A percentile compares a stretch with the other conserved stretches of the same genome.
Conservation (phyloP, 345 rosid species). For the Microthlaspi erraticum region DNA sequence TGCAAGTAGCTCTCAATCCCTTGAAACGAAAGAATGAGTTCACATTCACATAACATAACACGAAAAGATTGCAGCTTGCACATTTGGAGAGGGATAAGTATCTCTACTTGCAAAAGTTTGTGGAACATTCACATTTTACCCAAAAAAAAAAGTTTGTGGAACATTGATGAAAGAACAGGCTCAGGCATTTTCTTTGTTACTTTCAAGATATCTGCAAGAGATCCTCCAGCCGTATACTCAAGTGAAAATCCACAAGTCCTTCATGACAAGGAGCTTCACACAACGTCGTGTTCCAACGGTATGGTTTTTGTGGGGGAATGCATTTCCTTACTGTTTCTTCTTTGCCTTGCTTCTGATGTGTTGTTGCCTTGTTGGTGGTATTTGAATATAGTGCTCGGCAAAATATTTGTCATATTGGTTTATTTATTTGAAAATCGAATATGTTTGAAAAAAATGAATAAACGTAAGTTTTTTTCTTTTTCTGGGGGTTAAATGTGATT, state of each 20-base stretch:
- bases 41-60: background rate
- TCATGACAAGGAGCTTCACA: conserved; percentile 93
- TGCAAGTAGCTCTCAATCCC: conserved; percentile 95
- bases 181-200: conserved; percentile 71
- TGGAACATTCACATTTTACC: too few species aligned
- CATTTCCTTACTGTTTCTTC: conserved; percentile 27
- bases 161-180: conserved; percentile 85
- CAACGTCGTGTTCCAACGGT: conserved; percentile 46
- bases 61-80: too few species aligned
- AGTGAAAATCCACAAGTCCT: conserved; percentile 96
- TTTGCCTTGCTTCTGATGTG: too few species aligned
- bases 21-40: conserved; percentile 35
- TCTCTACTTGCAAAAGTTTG: conserved; percentile 76
- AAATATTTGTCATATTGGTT: too few species aligned
- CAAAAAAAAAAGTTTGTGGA: too few species aligned
- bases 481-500: too few species aligned
- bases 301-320: background rate
- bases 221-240: conserved; percentile 97
- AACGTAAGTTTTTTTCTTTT: too few species aligned
- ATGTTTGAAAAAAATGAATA: too few species aligned
- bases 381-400: too few species aligned
- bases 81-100: conserved; percentile 25
- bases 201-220: conserved; percentile 83
- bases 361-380: too few species aligned
- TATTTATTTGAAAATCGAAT: too few species aligned